Percentiles rank a stretch among this genome's conserved stretches.
Evolutionary conservation across 495 filamentous ascomycete genomes (phyloP).

Genomic region (Xylaria scruposa): DNA sequence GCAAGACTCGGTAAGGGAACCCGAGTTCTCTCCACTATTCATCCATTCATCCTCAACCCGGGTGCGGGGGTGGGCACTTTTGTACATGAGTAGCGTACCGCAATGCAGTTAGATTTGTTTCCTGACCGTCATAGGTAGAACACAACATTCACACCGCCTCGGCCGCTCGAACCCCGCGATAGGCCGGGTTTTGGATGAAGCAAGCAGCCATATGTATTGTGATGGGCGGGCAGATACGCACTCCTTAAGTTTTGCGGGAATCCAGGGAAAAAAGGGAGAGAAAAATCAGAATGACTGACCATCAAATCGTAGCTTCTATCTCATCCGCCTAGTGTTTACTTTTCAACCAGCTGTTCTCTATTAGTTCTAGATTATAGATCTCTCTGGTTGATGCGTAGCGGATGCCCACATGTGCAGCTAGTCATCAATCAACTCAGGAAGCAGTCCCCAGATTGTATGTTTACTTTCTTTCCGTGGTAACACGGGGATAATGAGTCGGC

Average conservation of each 20-base stretch:
- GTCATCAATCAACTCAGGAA: not conserved
- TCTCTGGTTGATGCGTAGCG: not conserved
- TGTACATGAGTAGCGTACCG: not conserved
- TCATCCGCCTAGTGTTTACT: not conserved
- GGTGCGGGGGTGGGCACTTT: not conserved
- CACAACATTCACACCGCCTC: slow-evolving; percentile 4
- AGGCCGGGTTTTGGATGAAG: not conserved
- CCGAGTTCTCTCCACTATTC: not conserved
- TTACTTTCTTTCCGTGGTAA: not conserved
- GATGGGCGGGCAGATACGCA: not conserved
- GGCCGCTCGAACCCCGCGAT: not conserved
- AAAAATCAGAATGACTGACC: not conserved
- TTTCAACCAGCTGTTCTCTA: not conserved
- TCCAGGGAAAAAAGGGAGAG: not conserved
- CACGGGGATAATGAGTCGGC: not conserved
- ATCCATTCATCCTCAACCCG: not conserved
- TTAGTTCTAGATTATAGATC: not conserved
- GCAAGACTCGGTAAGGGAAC: slow-evolving; percentile 3
- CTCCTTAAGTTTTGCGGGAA: not conserved
- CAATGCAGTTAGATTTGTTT: not conserved
- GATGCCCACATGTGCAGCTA: not conserved
- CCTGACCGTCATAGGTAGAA: not conserved
- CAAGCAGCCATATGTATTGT: not conserved
- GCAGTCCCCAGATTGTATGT: not conserved
- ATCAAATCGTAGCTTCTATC: not conserved